A percentile compares a stretch with the other conserved stretches of the same genome.
These are phyloP conservation scores for Penicillium decumbens DNA, from an alignment of 2,329 filamentous ascomycete species.

Conservation along the genomic window DNA sequence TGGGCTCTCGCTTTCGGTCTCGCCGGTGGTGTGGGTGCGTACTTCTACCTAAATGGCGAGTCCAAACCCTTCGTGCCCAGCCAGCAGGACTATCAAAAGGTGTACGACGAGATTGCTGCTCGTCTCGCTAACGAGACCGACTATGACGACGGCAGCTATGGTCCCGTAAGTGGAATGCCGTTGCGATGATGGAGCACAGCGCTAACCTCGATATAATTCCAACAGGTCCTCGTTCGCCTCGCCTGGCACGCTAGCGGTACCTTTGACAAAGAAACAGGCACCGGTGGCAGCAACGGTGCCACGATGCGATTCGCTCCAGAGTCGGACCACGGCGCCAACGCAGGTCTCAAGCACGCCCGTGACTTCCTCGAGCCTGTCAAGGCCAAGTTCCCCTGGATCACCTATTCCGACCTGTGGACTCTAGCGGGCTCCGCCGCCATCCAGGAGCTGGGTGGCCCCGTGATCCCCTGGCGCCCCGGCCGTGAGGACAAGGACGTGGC, in stretches of 20 bases:
- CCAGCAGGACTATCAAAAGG: slow-evolving; percentile 87
- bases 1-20: slow-evolving; percentile 57
- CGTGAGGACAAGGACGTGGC: slow-evolving; percentile 72
- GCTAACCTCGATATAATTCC: background rate
- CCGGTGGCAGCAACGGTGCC: slow-evolving; percentile 90
- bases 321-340: slow-evolving; percentile 85
- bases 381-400: slow-evolving; percentile 88
- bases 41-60: slow-evolving; percentile 56
- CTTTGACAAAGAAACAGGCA: slow-evolving; percentile 80
- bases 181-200: background rate
- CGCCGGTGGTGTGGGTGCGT: slow-evolving; percentile 61
- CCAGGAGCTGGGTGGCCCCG: slow-evolving; percentile 91
- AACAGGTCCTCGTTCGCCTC: slow-evolving; percentile 68
- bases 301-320: slow-evolving; percentile 96
- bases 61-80: slow-evolving; percentile 63
- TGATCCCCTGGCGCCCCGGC: slow-evolving; percentile 82
- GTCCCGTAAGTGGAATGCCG: slow-evolving; percentile 55
- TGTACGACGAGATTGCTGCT: slow-evolving; percentile 81
- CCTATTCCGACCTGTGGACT: slow-evolving; percentile 96
- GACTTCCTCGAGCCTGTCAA: slow-evolving; percentile 93
- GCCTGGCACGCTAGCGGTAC: slow-evolving; percentile 95
- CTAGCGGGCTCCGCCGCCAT: slow-evolving; percentile 78
- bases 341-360: slow-evolving; percentile 77
- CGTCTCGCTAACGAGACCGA: slow-evolving; percentile 82
- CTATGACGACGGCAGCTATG: slow-evolving; percentile 95